Conservation (phyloP, 257 asterid species). For the Paulownia fortunei region DNA sequence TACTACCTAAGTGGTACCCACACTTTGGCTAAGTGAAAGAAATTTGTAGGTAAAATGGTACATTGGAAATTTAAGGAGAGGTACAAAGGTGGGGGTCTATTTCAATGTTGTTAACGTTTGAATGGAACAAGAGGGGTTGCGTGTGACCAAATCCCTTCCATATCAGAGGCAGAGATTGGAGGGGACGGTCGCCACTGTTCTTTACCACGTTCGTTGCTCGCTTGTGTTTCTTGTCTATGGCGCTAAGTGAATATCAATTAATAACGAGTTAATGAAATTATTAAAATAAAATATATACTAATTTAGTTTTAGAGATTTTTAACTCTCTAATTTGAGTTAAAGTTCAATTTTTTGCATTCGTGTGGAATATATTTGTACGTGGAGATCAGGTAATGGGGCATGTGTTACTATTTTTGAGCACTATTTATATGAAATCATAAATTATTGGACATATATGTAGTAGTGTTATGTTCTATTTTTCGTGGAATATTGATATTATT, state of each 20-base stretch:
- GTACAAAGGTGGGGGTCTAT: background rate
- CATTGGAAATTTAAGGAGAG: background rate
- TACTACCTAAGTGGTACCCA: background rate
- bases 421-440: too few relatives aligned
- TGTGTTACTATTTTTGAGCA: too few relatives aligned
- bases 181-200: constrained; percentile 20
- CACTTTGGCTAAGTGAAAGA: too few relatives aligned
- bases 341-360: too few relatives aligned
- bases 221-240: background rate
- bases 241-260: background rate
- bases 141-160: background rate
- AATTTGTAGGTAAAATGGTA: background rate
- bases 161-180: background rate
- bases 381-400: too few relatives aligned
- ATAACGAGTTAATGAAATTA: background rate
- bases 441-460: too few relatives aligned
- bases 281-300: too few relatives aligned
- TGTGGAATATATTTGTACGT: too few relatives aligned
- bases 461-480: too few relatives aligned
- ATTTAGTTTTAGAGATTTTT: too few relatives aligned
- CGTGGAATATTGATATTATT: too few relatives aligned
- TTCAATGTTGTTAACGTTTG: background rate
- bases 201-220: background rate
- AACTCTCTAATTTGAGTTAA: too few relatives aligned
- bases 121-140: background rate